Evolutionary conservation across 768 basidiomycete species (phyloP).

Genomic region (Tulasnella sp.): DNA sequence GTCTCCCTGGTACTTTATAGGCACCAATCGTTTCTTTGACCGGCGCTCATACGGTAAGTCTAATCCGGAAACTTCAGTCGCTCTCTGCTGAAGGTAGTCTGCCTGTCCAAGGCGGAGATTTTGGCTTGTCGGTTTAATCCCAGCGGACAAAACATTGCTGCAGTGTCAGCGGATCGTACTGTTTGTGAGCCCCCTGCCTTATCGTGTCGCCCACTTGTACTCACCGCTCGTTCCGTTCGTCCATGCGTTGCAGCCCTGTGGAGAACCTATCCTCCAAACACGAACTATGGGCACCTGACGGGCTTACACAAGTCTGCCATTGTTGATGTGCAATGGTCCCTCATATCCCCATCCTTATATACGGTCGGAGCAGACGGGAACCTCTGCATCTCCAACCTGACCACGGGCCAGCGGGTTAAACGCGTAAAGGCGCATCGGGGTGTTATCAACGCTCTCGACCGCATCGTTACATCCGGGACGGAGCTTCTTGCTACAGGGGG

Average conservation of each 20-base stretch:
- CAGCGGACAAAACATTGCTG: constrained; percentile 85
- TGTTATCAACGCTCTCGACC: constrained; percentile 80
- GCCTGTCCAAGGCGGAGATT: constrained; percentile 83
- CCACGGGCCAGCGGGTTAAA: constrained; percentile 68
- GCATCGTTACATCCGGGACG: constrained; percentile 71
- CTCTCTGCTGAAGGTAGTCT: constrained; percentile 12
- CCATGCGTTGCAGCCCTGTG: constrained; percentile 49
- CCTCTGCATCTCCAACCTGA: constrained; percentile 60
- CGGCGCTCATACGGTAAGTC: constrained; percentile 72
- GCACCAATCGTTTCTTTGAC: constrained; percentile 83
- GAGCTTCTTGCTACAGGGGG: constrained; percentile 81
- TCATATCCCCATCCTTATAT: constrained; percentile 58
- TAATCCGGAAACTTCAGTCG: neutral
- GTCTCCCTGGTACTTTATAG: neutral
- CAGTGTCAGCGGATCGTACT: constrained; percentile 78
- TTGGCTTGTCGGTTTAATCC: constrained; percentile 88
- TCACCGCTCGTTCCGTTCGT: constrained; percentile 10
- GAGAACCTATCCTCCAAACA: constrained; percentile 85
- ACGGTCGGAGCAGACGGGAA: constrained; percentile 86
- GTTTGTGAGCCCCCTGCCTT: constrained; percentile 51
- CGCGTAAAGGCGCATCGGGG: constrained; percentile 71
- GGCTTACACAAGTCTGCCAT: constrained; percentile 83
- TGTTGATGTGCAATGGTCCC: constrained; percentile 83
- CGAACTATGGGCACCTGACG: constrained; percentile 78
- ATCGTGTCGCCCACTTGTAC: neutral